Base-by-base conservation (phyloP, 2,329 filamentous ascomycete genomes). In the Fusarium ambrosium region DNA sequence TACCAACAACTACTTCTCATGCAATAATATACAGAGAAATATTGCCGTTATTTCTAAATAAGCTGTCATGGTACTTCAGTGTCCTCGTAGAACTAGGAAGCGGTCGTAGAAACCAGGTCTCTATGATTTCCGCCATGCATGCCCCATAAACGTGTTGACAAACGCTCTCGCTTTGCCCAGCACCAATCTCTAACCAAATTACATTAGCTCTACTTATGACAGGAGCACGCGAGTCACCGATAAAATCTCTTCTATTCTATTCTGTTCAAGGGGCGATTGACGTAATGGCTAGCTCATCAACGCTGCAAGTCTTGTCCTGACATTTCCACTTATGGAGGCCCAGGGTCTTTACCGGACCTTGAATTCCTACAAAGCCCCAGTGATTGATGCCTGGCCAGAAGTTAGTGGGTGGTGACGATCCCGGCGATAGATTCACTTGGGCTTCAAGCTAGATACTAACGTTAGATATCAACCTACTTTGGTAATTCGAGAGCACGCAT, bases 301-400 rank as follows among this genome's bases (percentile, higher is more conserved):
- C 37, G 20, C 53, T 65, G 55, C 61, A 72, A 16, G 62, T 66
- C 27, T 74, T 74, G 68, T 32, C 37, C 32, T 61, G 61, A 18
- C 22, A 58, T 69, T 69, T 74, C 72, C 62, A 48, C 18, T 70
- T 68, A 37, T 13, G 60, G 62, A n/a, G 10, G 41, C 58, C 39
- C 36, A 27, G 41, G 45, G 51, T 58, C 61, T 55, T n/a, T 66
- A 34, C 39, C 39, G 53, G 53, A 48, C 62, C 41, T 62, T 32
- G 58, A 32, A 53, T 58, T 73, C 64, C 62, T 71, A 39, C 51
- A 68, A 65, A 63, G 64, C 64, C 55, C 62, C 62, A 13, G 8
- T 10, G 4, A 3, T 62, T 48, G 20, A 48, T 62, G 29, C 59
- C 41, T 14, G 48, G 29, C 29, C 41, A 2, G 11, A 8, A 13